phyloP scores from a whole-genome alignment of 106 monocot genomes.

The Dendrobium catenatum region DNA sequence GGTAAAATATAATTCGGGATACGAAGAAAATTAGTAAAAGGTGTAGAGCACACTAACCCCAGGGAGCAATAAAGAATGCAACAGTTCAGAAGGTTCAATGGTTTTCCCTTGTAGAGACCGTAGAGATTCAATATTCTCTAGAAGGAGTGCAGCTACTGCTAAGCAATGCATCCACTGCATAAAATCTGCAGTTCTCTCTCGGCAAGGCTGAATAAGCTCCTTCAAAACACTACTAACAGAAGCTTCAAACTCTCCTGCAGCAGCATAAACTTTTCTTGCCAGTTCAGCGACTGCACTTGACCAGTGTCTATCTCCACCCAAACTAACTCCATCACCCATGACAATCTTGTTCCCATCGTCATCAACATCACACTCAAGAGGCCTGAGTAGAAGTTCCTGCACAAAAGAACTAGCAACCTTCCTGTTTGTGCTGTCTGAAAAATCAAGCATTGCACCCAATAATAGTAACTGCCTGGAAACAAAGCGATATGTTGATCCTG shows the following conservation, averaged over 20 bases:
- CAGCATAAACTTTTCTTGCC: slow-evolving; percentile 77
- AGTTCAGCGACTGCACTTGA: slow-evolving; percentile 60
- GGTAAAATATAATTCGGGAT: not conserved
- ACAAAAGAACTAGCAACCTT: slow-evolving; percentile 71
- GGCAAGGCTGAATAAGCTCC: slow-evolving; percentile 66
- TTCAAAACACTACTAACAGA: slow-evolving; percentile 37
- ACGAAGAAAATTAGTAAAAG: not conserved
- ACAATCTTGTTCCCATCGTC: slow-evolving; percentile 54
- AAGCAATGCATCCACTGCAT: slow-evolving; percentile 96
- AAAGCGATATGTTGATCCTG: slow-evolving; percentile 84
- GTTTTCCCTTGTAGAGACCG: slow-evolving; percentile 44
- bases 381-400: slow-evolving; percentile 51
- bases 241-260: slow-evolving; percentile 84
- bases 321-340: slow-evolving; percentile 77
- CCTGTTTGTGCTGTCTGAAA: slow-evolving; percentile 75
- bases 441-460: slow-evolving; percentile 82
- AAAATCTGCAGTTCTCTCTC: slow-evolving; percentile 81
- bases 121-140: slow-evolving; percentile 59
- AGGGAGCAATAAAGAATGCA: slow-evolving; percentile 82
- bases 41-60: slow-evolving; percentile 40
- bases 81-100: slow-evolving; percentile 59
- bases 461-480: slow-evolving; percentile 72
- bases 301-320: slow-evolving; percentile 85
- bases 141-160: slow-evolving; percentile 56
- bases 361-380: slow-evolving; percentile 63